These are phyloP conservation scores for Iberis pinnata DNA, from an alignment of 345 rosid species.

Conservation along the genomic window DNA sequence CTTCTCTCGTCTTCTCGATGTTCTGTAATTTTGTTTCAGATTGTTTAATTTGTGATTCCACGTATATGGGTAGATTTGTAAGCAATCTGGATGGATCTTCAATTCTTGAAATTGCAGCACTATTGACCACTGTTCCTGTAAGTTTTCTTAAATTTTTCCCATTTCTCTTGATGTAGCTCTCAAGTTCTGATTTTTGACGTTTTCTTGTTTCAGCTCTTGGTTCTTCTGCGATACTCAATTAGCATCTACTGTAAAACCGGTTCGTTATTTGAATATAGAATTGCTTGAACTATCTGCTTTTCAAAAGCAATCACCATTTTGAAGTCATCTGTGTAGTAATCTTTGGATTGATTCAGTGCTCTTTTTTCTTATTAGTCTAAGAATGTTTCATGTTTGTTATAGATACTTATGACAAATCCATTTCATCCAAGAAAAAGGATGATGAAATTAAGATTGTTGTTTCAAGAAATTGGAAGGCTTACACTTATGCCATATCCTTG, in stretches of 20 bases:
- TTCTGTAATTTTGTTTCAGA: background rate
- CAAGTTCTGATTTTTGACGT: background rate
- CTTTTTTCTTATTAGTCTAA: constrained; percentile 6
- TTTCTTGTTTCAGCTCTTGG: constrained; percentile 41
- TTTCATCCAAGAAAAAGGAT: constrained; percentile 35
- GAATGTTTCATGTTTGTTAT: constrained; percentile 14
- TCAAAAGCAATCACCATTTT: no score
- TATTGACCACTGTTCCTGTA: constrained; percentile 59
- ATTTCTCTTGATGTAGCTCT: background rate
- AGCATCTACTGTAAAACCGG: constrained; percentile 31
- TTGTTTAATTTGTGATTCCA: background rate
- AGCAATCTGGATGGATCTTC: constrained; percentile 84
- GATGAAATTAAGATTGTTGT: constrained; percentile 32
- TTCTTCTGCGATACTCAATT: constrained; percentile 48
- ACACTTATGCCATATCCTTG: constrained; percentile 35
- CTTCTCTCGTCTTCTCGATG: constrained; percentile 9
- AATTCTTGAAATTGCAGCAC: constrained; percentile 53
- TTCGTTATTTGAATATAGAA: constrained; percentile 24
- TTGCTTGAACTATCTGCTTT: constrained; percentile 11
- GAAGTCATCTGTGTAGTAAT: background rate
- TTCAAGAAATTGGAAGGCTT: constrained; percentile 41
- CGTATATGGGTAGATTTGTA: constrained; percentile 42
- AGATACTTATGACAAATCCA: constrained; percentile 14
- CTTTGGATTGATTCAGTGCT: background rate
- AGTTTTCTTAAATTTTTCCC: no score